Evolutionary conservation across 352 stramenopile species (phyloP), one percentile per base, ranked within the genome.

Genomic region (Pythium sukuiense): DNA sequence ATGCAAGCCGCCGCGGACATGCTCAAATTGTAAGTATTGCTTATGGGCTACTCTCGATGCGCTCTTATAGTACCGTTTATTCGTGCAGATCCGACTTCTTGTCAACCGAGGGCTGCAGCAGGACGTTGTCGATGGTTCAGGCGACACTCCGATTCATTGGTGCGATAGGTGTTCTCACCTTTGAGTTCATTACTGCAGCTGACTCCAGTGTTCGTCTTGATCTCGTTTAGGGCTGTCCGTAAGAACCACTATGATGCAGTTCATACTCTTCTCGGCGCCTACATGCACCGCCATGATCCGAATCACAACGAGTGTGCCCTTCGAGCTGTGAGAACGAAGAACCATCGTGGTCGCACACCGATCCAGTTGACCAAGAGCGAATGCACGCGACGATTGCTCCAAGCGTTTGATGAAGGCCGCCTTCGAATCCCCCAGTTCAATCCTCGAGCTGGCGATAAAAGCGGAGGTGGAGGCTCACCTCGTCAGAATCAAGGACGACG

Each of bases 91-190:
- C 48, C 71, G 72, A 5, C 61, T 86, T 20, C 54, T 92, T 14
- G 54, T 92, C 0, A 63, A 79, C 30, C 65, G 72, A 5, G 80
- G 78, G 9, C 63, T 92, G 53, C 60, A 64, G 11, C 73, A 74
- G 35, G 74, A 83, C 48, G 41, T 80, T 20, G 61, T 69, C 6
- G 83, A 92, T 60, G 75, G 59, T 55, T 65, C 60, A 35, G 81
- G 81, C 16, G 83, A 92, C 39, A 88, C 80, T 16, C 81, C 81
- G 2, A 63, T 92, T 7, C 81, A 92, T 63, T 92, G 83, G 83
- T 92, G 61, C 2, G 43, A n/a, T 11, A 27, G 43, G 43, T n/a
- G 12, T n/a, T 54, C 18, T 20, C 20, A 35, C 32, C 32, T n/a
- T n/a, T n/a, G 8, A 8, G 32, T 8, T 8, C 32, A 35, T 35